A percentile compares a stretch with the other conserved stretches of the same genome.
Conservation (phyloP, 495 filamentous ascomycete species). For the Daldinia vernicosa region DNA sequence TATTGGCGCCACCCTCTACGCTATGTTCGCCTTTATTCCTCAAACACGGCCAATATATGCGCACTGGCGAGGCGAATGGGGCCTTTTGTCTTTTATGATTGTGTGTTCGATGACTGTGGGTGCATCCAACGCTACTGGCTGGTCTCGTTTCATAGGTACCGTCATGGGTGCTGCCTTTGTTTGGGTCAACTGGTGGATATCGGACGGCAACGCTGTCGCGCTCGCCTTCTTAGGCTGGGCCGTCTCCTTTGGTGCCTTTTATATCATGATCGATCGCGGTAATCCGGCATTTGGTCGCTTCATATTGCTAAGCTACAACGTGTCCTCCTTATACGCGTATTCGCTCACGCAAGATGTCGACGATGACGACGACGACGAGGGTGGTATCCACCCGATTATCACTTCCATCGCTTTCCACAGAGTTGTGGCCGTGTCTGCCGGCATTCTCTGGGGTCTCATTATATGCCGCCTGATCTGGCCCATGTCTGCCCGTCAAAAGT, state of each 20-base stretch:
- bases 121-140: conserved; percentile 90
- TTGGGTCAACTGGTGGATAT: conserved; percentile 77
- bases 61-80: conserved; percentile 97
- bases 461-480: conserved; percentile 93
- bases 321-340: conserved; percentile 95
- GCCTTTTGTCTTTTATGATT: conserved; percentile 94
- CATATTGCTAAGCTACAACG: conserved; percentile 93
- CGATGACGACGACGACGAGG: conserved; percentile 84
- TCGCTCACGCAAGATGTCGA: conserved; percentile 80
- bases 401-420: conserved; percentile 90
- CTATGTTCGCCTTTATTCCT: conserved; percentile 83
- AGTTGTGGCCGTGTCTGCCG: conserved; percentile 84
- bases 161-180: conserved; percentile 80
- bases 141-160: conserved; percentile 87
- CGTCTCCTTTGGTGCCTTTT: conserved; percentile 83
- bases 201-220: conserved; percentile 73
- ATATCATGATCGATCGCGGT: conserved; percentile 82
- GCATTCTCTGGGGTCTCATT: conserved; percentile 91
- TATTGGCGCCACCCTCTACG: conserved; percentile 84
- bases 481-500: conserved; percentile 83
- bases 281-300: conserved; percentile 93
- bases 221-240: conserved; percentile 82
- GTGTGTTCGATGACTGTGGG: conserved; percentile 98
- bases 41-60: conserved; percentile 79
- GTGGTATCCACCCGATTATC: conserved; percentile 84